These are phyloP conservation scores for Trichoderma sp. DNA, from an alignment of 2,329 filamentous ascomycete species.

Conservation along the genomic window DNA sequence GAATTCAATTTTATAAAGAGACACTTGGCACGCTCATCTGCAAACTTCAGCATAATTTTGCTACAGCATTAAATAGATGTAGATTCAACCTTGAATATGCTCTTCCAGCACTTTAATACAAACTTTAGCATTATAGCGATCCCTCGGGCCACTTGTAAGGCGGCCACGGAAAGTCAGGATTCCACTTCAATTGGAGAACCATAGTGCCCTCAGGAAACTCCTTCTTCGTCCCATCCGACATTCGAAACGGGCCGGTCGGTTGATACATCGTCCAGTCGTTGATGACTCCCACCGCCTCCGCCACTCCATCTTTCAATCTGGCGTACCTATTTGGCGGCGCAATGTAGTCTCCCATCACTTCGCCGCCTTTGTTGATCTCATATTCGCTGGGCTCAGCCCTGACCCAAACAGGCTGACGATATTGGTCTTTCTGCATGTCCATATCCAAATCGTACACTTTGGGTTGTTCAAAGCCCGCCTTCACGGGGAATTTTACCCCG, in stretches of 20 bases:
- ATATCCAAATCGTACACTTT: slow-evolving; percentile 10
- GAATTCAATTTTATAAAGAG: neutral
- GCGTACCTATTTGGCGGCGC: neutral
- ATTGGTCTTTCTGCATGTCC: slow-evolving; percentile 19
- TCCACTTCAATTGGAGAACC: slow-evolving; percentile 19
- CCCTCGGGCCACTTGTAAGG: slow-evolving; percentile 4
- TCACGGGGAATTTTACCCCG: slow-evolving; percentile 22
- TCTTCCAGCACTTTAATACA: neutral
- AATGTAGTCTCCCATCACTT: neutral
- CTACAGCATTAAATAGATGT: neutral
- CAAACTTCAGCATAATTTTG: neutral
- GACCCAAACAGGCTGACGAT: slow-evolving; percentile 1
- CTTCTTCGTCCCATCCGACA: slow-evolving; percentile 22
- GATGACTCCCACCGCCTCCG: neutral
- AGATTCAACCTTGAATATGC: neutral
- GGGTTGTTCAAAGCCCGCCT: slow-evolving; percentile 20
- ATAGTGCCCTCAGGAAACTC: slow-evolving; percentile 26
- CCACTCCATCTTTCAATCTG: slow-evolving; percentile 3
- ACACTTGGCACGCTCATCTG: neutral
- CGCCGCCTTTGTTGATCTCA: slow-evolving; percentile 21
- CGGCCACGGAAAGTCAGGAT: slow-evolving; percentile 23
- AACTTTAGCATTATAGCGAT: neutral
- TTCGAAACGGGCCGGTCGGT: neutral
- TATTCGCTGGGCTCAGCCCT: slow-evolving; percentile 25
- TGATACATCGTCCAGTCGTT: neutral